Evolutionary conservation across 2,329 filamentous ascomycete genomes (phyloP).

Genomic region (Balansia obtecta): DNA sequence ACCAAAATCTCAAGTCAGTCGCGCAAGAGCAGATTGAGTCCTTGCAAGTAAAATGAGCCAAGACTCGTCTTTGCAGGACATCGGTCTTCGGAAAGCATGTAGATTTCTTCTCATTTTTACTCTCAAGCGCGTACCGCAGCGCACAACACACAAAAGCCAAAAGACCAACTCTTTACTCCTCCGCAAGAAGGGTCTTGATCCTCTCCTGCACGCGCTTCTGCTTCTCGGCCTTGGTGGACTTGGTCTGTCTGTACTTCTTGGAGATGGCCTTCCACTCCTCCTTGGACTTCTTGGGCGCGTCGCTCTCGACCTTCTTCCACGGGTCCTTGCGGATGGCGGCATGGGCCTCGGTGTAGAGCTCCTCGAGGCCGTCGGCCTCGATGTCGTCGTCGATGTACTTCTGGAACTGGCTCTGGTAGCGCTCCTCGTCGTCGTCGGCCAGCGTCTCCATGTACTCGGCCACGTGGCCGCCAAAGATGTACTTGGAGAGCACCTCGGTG

Average conservation of each 20-base stretch:
- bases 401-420: slow-evolving; percentile 96
- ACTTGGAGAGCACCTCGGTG: slow-evolving; percentile 91
- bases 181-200: slow-evolving; percentile 67
- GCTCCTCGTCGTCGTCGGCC: slow-evolving; percentile 99
- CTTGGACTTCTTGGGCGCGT: slow-evolving; percentile 85
- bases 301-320: slow-evolving; percentile 77
- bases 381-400: slow-evolving; percentile 96
- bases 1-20: slow-evolving; percentile 1
- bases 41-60: not conserved
- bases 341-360: slow-evolving; percentile 90
- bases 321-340: slow-evolving; percentile 94
- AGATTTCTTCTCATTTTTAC: not conserved
- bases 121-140: slow-evolving; percentile 12
- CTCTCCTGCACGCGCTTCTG: slow-evolving; percentile 73
- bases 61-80: too few relatives aligned
- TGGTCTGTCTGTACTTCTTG: slow-evolving; percentile 70
- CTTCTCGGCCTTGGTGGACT: slow-evolving; percentile 77
- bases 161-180: slow-evolving; percentile 24
- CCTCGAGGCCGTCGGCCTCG: slow-evolving; percentile 94
- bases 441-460: slow-evolving; percentile 99
- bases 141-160: slow-evolving; percentile 2
- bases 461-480: slow-evolving; percentile 97
- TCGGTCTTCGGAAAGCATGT: too few relatives aligned
- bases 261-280: slow-evolving; percentile 93
- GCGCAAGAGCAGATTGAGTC: not conserved